phyloP scores from a whole-genome alignment of 192 early-diverging fungal species.

The Haplosporangium gracile region DNA sequence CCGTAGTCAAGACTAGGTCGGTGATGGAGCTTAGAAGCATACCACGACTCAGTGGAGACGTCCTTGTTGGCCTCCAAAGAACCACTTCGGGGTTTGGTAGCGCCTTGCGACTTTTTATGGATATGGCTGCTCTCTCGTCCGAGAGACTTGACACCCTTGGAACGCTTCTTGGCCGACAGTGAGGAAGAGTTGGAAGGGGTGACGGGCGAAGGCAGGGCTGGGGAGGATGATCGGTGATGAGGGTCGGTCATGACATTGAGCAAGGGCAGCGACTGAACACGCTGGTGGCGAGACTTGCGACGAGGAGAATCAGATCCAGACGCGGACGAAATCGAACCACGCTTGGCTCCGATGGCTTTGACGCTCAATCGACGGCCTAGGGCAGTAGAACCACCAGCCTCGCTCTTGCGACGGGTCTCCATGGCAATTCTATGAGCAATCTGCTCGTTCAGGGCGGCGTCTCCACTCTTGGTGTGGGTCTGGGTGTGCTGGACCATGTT shows the following conservation, averaged over 20 bases:
- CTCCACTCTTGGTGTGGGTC: constrained; percentile 65
- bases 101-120: constrained; percentile 14
- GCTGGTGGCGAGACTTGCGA: constrained; percentile 17
- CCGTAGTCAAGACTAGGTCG: constrained; percentile 48
- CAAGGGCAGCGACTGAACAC: constrained; percentile 29
- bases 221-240: constrained; percentile 19
- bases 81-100: constrained; percentile 16
- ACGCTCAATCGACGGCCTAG: constrained; percentile 14
- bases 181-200: constrained; percentile 26
- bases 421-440: constrained; percentile 45
- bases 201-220: constrained; percentile 24
- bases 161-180: constrained; percentile 18
- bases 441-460: constrained; percentile 22
- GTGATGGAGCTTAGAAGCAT: constrained; percentile 51
- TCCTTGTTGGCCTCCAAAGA: constrained; percentile 18
- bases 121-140: constrained; percentile 12
- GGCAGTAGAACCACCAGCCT: constrained; percentile 19
- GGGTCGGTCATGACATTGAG: constrained; percentile 16
- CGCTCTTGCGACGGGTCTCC: constrained; percentile 51
- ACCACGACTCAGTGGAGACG: constrained; percentile 25
- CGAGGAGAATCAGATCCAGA: constrained; percentile 8
- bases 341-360: constrained; percentile 13
- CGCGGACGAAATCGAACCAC: constrained; percentile 21
- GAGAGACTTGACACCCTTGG: constrained; percentile 9
- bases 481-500: constrained; percentile 89